These are phyloP conservation scores for Picea sitchensis DNA, from an alignment of 75 land plant species.

Conservation along the genomic window DNA sequence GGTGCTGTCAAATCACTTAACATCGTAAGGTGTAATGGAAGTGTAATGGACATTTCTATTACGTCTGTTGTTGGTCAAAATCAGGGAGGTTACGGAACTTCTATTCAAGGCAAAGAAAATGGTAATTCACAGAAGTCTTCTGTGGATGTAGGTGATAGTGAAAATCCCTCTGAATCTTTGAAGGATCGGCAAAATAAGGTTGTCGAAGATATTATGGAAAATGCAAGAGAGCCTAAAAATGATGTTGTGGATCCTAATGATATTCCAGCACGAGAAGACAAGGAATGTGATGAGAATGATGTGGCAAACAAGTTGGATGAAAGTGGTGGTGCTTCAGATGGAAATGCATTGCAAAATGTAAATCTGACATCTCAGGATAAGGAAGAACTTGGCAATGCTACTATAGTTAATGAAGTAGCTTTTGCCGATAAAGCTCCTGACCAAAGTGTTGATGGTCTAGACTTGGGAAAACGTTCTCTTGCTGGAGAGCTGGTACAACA, in stretches of 20 bases:
- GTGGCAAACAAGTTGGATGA: neutral
- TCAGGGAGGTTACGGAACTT: neutral
- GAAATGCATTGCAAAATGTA: neutral
- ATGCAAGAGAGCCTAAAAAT: neutral
- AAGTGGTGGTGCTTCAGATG: neutral
- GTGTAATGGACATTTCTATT: neutral
- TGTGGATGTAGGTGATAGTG: neutral
- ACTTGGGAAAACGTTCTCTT: neutral
- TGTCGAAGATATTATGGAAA: neutral
- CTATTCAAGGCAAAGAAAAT: neutral
- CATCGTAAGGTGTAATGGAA: slow-evolving; percentile 28
- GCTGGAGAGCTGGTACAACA: slow-evolving; percentile 7
- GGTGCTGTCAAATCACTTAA: slow-evolving; percentile 86
- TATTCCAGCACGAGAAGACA: neutral
- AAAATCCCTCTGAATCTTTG: slow-evolving; percentile 7
- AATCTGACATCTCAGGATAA: neutral
- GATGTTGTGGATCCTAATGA: neutral
- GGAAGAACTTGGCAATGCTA: neutral
- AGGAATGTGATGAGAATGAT: neutral
- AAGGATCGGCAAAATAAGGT: neutral
- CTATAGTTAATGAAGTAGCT: neutral
- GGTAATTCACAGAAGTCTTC: neutral
- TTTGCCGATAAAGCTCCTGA: neutral
- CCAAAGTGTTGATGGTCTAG: neutral
- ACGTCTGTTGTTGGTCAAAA: neutral